Conservation (phyloP, 106 monocot species). For the Ottelia alismoides region DNA sequence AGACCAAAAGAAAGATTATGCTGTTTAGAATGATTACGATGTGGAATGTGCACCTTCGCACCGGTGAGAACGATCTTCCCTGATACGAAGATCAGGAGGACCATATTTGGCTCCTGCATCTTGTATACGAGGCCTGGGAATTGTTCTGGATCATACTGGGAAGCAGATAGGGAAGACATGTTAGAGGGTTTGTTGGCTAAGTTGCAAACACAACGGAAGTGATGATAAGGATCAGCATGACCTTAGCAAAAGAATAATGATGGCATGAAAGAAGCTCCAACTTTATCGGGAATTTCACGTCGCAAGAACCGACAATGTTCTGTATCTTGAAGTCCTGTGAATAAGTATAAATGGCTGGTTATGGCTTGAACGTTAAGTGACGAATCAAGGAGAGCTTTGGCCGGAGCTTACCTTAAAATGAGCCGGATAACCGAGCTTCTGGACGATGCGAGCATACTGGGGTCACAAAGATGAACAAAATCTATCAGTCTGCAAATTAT, state of each 20-base stretch:
- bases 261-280: conserved; percentile 12
- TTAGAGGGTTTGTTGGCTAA: too few relatives aligned
- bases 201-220: neutral
- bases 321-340: conserved; percentile 23
- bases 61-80: conserved; percentile 80
- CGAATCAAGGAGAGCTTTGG: neutral
- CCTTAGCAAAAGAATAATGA: conserved; percentile 13
- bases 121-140: conserved; percentile 69
- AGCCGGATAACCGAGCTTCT: conserved; percentile 71
- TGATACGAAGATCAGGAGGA: conserved; percentile 57
- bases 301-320: conserved; percentile 25
- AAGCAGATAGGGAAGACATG: conserved; percentile 8
- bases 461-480: conserved; percentile 3
- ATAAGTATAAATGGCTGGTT: neutral
- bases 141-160: conserved; percentile 64
- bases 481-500: neutral
- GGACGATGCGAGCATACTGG: conserved; percentile 73
- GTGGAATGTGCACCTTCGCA: conserved; percentile 53
- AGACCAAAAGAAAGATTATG: neutral
- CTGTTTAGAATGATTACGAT: neutral
- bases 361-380: too few relatives aligned
- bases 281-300: conserved; percentile 22
- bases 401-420: conserved; percentile 36
- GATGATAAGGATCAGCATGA: too few relatives aligned
- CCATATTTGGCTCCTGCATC: conserved; percentile 70